phyloP scores from a whole-genome alignment of 352 stramenopile genomes.

The Globisporangium iwayamae region DNA sequence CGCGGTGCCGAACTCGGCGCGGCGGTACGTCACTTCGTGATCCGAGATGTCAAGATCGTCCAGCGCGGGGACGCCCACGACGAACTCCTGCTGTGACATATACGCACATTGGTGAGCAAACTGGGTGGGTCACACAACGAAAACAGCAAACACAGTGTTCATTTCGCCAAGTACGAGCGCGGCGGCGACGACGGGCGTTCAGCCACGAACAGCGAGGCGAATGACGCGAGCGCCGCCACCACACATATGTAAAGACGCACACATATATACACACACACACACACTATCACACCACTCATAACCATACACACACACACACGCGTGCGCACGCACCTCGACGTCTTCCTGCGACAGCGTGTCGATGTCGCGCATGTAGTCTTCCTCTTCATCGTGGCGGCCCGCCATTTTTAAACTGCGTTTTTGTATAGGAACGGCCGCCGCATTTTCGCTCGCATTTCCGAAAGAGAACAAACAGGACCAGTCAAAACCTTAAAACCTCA shows the following conservation, averaged over 20 bases:
- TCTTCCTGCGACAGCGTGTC: constrained; percentile 34
- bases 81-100: constrained; percentile 24
- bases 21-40: constrained; percentile 63
- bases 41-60: constrained; percentile 33
- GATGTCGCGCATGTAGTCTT: constrained; percentile 63
- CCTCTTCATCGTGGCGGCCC: constrained; percentile 48
- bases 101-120: constrained; percentile 12
- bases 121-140: constrained; percentile 3
- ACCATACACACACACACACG: background rate
- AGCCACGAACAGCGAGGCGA: background rate
- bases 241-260: background rate
- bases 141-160: background rate
- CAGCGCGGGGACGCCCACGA: constrained; percentile 18
- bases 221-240: background rate
- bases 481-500: no score
- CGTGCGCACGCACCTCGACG: constrained; percentile 41
- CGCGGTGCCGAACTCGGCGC: constrained; percentile 41
- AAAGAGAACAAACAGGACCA: background rate
- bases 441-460: background rate
- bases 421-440: constrained; percentile 11
- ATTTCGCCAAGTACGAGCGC: no score
- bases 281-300: background rate
- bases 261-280: background rate
- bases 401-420: constrained; percentile 34
- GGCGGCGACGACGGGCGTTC: background rate